Percentiles rank a stretch among this genome's conserved stretches.
Evolutionary conservation across 768 basidiomycete species (phyloP).

Genomic region (Naematelia encephala): DNA sequence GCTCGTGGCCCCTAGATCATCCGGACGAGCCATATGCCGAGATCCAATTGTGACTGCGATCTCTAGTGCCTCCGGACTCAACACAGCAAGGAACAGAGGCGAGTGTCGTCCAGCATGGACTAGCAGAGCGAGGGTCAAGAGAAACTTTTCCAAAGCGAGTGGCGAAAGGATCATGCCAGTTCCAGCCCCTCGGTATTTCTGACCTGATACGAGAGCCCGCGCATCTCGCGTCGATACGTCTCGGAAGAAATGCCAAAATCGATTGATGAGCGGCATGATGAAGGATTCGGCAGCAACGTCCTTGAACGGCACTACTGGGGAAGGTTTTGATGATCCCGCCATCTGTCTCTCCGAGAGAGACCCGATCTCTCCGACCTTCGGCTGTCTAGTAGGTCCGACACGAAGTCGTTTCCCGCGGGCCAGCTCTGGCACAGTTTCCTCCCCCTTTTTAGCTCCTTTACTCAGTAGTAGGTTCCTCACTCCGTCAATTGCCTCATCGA

Average conservation of each 20-base stretch:
- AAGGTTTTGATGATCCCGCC: background rate
- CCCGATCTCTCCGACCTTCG: slow-evolving; percentile 32
- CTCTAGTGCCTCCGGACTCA: slow-evolving; percentile 79
- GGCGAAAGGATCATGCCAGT: slow-evolving; percentile 79
- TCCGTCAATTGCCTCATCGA: slow-evolving; percentile 62
- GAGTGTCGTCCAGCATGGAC: slow-evolving; percentile 79
- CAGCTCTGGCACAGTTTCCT: slow-evolving; percentile 61
- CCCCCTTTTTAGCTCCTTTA: slow-evolving; percentile 58
- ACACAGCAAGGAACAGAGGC: slow-evolving; percentile 70
- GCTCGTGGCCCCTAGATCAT: slow-evolving; percentile 22
- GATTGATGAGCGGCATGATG: slow-evolving; percentile 80
- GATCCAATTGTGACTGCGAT: slow-evolving; percentile 76
- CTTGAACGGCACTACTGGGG: slow-evolving; percentile 49
- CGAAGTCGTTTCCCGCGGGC: slow-evolving; percentile 72
- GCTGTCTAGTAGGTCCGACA: slow-evolving; percentile 52
- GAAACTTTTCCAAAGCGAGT: slow-evolving; percentile 68
- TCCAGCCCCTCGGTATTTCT: slow-evolving; percentile 65
- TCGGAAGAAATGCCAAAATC: slow-evolving; percentile 91
- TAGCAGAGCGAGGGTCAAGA: slow-evolving; percentile 72
- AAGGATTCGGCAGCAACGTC: slow-evolving; percentile 82
- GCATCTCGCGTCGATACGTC: slow-evolving; percentile 76
- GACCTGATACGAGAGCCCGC: slow-evolving; percentile 53
- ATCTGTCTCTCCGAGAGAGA: slow-evolving; percentile 23
- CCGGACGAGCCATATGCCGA: slow-evolving; percentile 47
- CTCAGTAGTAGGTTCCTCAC: slow-evolving; percentile 66